These are phyloP conservation scores for Vigna hirtella DNA, from an alignment of 306 rosid genomes.

Conservation along the genomic window DNA sequence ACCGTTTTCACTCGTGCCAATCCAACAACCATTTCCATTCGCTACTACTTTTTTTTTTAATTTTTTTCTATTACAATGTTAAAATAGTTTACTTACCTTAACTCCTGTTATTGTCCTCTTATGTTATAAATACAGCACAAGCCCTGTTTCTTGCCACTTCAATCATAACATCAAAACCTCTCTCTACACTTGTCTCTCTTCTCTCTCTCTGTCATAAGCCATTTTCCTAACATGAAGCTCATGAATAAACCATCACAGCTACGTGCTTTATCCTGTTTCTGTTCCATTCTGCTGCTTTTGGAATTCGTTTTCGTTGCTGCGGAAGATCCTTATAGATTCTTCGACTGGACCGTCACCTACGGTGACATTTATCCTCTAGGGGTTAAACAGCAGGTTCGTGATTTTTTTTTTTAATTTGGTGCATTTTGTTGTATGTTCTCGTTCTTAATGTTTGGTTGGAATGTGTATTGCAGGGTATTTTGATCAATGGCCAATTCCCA, in stretches of 20 bases:
- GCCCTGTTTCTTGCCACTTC: constrained; percentile 11
- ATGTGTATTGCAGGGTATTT: constrained; percentile 65
- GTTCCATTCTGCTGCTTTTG: constrained; percentile 40
- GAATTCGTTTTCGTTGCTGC: constrained; percentile 37
- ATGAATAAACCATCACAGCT: constrained; percentile 12
- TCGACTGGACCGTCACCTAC: constrained; percentile 79
- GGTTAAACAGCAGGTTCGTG: constrained; percentile 65
- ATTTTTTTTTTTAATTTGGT: not conserved
- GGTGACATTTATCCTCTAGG: constrained; percentile 85
- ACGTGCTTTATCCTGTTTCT: constrained; percentile 19
- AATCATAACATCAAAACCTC: not conserved
- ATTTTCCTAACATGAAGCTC: constrained; percentile 28
- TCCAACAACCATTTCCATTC: not conserved
- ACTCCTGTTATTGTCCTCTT: not conserved
- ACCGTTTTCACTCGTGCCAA: constrained; percentile 15
- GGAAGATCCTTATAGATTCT: constrained; percentile 76
- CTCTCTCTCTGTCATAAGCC: no score
- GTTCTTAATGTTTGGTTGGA: not conserved
- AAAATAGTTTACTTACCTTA: not conserved
- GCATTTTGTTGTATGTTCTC: not conserved
- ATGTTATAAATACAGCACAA: constrained; percentile 12
- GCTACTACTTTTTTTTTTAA: not conserved
- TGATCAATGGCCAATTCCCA: constrained; percentile 86
- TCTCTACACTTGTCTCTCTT: no score
- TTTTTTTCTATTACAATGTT: no score